phyloP scores from a whole-genome alignment of 805 yeast genomes.

The Spencermartinsiella europaea region DNA sequence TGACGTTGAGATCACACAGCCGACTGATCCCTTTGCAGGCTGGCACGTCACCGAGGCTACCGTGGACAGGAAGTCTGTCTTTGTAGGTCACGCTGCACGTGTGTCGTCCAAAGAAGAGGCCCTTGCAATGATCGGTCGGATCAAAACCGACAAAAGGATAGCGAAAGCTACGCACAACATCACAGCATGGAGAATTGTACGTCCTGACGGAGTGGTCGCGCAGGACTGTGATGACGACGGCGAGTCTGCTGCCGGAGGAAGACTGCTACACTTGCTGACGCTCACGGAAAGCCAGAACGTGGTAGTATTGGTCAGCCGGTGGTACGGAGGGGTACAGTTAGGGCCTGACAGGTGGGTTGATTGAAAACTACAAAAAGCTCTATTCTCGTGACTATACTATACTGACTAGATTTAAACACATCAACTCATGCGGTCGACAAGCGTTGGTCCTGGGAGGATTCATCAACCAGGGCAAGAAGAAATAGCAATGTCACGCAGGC shows the following conservation, averaged over 20 bases:
- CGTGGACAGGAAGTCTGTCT: slow-evolving; percentile 77
- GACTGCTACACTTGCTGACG: slow-evolving; percentile 65
- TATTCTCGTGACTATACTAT: background rate
- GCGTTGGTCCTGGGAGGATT: slow-evolving; percentile 67
- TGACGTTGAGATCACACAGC: background rate
- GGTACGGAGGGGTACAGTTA: slow-evolving; percentile 89
- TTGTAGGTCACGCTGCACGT: slow-evolving; percentile 66
- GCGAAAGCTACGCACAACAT: slow-evolving; percentile 72
- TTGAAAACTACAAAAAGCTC: background rate
- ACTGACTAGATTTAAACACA: slow-evolving; percentile 72
- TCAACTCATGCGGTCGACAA: slow-evolving; percentile 81
- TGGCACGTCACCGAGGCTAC: slow-evolving; percentile 80
- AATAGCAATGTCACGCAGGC: background rate
- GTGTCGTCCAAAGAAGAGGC: slow-evolving; percentile 70
- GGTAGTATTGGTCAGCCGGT: slow-evolving; percentile 79
- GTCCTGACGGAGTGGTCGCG: slow-evolving; percentile 47
- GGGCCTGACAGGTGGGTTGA: slow-evolving; percentile 66
- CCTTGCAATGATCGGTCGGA: slow-evolving; percentile 40
- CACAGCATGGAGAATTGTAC: slow-evolving; percentile 76
- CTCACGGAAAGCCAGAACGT: slow-evolving; percentile 70
- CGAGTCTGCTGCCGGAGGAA: slow-evolving; percentile 91
- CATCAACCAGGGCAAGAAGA: slow-evolving; percentile 30
- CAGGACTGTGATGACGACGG: slow-evolving; percentile 98
- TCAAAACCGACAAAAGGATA: slow-evolving; percentile 63
- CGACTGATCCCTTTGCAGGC: slow-evolving; percentile 49